phyloP scores from a whole-genome alignment of 257 asterid genomes.

The Buddleja alternifolia region DNA sequence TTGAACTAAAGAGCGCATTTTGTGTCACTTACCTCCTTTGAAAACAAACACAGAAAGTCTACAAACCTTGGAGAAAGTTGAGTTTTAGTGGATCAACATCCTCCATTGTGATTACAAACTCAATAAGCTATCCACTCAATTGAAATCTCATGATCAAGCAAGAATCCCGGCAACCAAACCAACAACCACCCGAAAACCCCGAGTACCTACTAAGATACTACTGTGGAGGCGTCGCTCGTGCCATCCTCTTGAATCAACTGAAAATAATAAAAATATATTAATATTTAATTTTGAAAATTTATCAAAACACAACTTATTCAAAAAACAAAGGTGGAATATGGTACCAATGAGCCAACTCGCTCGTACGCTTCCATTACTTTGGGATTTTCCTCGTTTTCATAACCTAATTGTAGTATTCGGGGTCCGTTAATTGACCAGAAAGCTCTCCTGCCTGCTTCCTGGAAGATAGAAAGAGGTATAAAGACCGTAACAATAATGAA shows the following conservation, averaged over 20 bases:
- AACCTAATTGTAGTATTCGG: conserved; percentile 85
- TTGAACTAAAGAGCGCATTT: too few relatives aligned
- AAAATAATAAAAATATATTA: conserved; percentile 14
- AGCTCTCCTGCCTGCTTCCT: conserved; percentile 96
- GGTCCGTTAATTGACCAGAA: conserved; percentile 97
- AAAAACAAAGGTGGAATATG: neutral
- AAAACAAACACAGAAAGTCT: too few relatives aligned
- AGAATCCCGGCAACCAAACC: neutral
- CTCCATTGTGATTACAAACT: too few relatives aligned
- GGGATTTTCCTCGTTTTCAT: conserved; percentile 77
- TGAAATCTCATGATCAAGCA: too few relatives aligned
- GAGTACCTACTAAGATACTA: conserved; percentile 13
- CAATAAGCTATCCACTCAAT: too few relatives aligned
- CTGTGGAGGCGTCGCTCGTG: conserved; percentile 37
- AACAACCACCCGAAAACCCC: neutral
- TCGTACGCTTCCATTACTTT: conserved; percentile 92
- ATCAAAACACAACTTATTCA: neutral
- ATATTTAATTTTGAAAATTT: neutral
- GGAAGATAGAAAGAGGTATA: neutral
- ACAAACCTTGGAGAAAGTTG: too few relatives aligned
- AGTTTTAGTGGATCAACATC: too few relatives aligned
- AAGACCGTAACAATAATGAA: conserved; percentile 7
- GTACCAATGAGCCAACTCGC: conserved; percentile 93
- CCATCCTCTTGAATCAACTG: conserved; percentile 80
- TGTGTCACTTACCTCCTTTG: too few relatives aligned